phyloP scores from a whole-genome alignment of 1,284 basidiomycete genomes.

The Cutaneotrichosporon sp. region DNA sequence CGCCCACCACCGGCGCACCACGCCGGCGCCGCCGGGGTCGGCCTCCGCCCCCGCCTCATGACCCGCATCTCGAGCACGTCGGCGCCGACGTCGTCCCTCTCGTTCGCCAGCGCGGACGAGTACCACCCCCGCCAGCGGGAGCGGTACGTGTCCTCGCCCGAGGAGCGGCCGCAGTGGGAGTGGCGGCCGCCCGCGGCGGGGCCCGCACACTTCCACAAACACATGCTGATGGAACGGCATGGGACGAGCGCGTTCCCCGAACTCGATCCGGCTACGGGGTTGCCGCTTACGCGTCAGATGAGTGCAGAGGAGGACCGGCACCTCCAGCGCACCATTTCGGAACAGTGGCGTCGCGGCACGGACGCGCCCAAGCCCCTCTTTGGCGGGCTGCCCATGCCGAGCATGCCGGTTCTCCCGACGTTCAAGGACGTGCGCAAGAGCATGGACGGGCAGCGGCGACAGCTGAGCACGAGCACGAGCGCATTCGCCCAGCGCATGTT shows the following conservation, averaged over 20 bases:
- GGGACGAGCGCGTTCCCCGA: constrained; percentile 39
- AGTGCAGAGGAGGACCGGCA: constrained; percentile 16
- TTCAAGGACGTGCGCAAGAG: neutral
- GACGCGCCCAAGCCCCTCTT: constrained; percentile 5
- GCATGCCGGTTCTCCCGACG: constrained; percentile 8
- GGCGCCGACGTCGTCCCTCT: constrained; percentile 38
- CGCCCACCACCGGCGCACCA: constrained; percentile 8
- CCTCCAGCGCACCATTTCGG: constrained; percentile 48
- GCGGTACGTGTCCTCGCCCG: constrained; percentile 8
- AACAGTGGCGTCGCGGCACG: constrained; percentile 20
- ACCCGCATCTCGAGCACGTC: constrained; percentile 42
- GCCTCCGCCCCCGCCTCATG: constrained; percentile 35
- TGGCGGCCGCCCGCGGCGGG: neutral
- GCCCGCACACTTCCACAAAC: neutral
- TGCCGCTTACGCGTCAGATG: constrained; percentile 27
- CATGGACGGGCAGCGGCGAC: constrained; percentile 10
- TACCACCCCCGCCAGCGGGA: constrained; percentile 11
- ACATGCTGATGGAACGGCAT: constrained; percentile 10
- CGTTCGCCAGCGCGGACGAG: constrained; percentile 28
- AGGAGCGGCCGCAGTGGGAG: constrained; percentile 7
- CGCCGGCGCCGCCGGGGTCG: neutral
- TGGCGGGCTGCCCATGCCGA: constrained; percentile 2
- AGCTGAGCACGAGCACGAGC: constrained; percentile 10
- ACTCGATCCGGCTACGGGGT: constrained; percentile 45
- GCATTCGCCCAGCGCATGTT: constrained; percentile 9